A percentile compares a stretch with the other conserved stretches of the same genome.
phyloP scores from a whole-genome alignment of 192 early-diverging fungal genomes.

The Coemansia sp. region DNA sequence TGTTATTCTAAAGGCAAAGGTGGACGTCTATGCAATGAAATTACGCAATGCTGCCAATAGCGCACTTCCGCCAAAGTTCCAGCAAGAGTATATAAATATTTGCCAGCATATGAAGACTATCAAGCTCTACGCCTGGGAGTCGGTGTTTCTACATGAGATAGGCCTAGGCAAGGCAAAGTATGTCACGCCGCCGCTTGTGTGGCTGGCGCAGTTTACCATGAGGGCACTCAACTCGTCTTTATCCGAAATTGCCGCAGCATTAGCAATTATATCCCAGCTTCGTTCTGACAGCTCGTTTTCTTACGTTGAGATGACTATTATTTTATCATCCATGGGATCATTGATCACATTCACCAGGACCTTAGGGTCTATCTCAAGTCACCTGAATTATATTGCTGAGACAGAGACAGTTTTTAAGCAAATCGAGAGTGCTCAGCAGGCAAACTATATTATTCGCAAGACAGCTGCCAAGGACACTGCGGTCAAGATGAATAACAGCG shows the following conservation, averaged over 20 bases:
- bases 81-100: neutral
- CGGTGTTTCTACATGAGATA: slow-evolving; percentile 26
- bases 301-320: slow-evolving; percentile 20
- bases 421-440: neutral
- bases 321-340: slow-evolving; percentile 16
- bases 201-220: neutral
- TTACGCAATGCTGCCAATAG: neutral
- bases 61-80: slow-evolving; percentile 11
- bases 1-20: neutral
- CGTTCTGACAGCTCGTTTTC: slow-evolving; percentile 18
- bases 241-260: slow-evolving; percentile 57
- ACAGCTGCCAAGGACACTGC: neutral
- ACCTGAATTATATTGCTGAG: slow-evolving; percentile 1
- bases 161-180: slow-evolving; percentile 1
- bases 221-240: slow-evolving; percentile 14
- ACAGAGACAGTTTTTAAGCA: slow-evolving; percentile 6
- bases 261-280: slow-evolving; percentile 61
- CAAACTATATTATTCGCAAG: slow-evolving; percentile 4
- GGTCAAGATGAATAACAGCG: slow-evolving; percentile 11
- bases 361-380: neutral
- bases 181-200: neutral
- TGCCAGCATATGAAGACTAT: slow-evolving; percentile 62
- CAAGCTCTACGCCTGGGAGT: slow-evolving; percentile 69
- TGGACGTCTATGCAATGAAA: neutral
- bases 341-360: slow-evolving; percentile 9